Evolutionary conservation across 2,329 filamentous ascomycete genomes (phyloP), one percentile per base, ranked within the genome.

Genomic region (Calonectria pteridis): DNA sequence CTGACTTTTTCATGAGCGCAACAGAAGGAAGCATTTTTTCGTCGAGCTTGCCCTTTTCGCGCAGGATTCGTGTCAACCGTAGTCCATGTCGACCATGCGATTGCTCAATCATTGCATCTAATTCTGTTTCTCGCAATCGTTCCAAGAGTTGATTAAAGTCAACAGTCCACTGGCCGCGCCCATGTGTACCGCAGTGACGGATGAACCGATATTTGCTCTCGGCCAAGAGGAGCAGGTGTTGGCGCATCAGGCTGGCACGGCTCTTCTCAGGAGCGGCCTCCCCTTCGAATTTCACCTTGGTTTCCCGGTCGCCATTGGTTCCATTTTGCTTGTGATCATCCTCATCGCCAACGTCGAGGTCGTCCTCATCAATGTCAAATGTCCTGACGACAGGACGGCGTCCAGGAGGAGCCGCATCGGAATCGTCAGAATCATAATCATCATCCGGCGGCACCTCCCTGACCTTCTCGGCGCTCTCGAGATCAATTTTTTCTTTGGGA

Each of bases 41-140:
- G 77, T 98, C 96, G n/a, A 98, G 88, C 82, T 97, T 98, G 67
- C 97, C 97, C 81, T 96, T 95, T 72, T 94, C 93, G 49, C 94
- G 91, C 26, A 99, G 89, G 69, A 98, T 95, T 26, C 95, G 93
- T 26, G 95, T 90, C n/a, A 99, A 88, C 11, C 96, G 94, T 23
- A 96, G 89, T 0, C 95, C 95, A 59, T 94, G 88, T 10, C 91
- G 90, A 10, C 95, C 95, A 78, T 95, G 95, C 2, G 92, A 91
- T 67, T 95, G 91, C 75, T 94, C 91, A 70, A 98, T 93, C 51
- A 95, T 93, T 18, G 93, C 92, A 83, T 98, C 95, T 35, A 98
- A 87, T 82, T 98, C 95, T 7, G 90, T 86, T 79, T 96, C 93
- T 55, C 94, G 92, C 40, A 98, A 86, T 65, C 90, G 89, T 53